Evolutionary conservation across 495 filamentous ascomycete genomes (phyloP), one percentile per base, ranked within the genome.

Genomic region (Platismatia glauca): DNA sequence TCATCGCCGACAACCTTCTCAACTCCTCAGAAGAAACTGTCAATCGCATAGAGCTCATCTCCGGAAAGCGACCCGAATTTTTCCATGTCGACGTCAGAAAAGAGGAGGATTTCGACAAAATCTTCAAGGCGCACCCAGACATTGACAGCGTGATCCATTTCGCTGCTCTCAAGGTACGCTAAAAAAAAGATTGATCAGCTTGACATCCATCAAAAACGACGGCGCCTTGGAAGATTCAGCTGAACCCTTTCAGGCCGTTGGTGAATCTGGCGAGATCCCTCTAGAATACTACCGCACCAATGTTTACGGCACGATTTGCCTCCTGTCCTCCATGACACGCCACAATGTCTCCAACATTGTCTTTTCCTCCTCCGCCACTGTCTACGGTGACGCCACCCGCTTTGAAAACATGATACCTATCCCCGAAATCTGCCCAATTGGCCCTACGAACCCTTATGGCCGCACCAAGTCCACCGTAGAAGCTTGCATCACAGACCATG

Each of bases 61-160:
- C 78, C 73, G 91, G 92, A 73, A 95, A 92, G 80, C 85, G 86
- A 68, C 90, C 95, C 50, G 80, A 81, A 57, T 97, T 96, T 76
- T 83, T 88, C 77, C 76, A 95, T 72, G 78, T 87, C 69, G 93
- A 98, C 77, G 82, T 98, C 70, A 96, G 91, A 63, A 82, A 96
- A 72, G 85, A 91, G 73, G 80, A 82, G 41, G 86, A 77, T 38
- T 84, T 97, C 63, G 90, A 96, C 77, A 84, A 86, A 71, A 88
- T 97, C 65, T 97, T 98, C 73, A 79, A 82, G 64, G 89, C 86
- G 57, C 89, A 97, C 76, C 90, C 91, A 35, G 86, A 90, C 68
- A 96, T 98, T 71, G 90, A 96, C 81, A 95, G 89, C 73, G 94
- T 97, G 56, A 97, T 98, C 64, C 94, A 98, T 78, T 98, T 98